Percentiles rank a stretch among this genome's conserved stretches.
Evolutionary conservation across 768 basidiomycete species (phyloP).

Genomic region (Asterophora lycoperdoides): DNA sequence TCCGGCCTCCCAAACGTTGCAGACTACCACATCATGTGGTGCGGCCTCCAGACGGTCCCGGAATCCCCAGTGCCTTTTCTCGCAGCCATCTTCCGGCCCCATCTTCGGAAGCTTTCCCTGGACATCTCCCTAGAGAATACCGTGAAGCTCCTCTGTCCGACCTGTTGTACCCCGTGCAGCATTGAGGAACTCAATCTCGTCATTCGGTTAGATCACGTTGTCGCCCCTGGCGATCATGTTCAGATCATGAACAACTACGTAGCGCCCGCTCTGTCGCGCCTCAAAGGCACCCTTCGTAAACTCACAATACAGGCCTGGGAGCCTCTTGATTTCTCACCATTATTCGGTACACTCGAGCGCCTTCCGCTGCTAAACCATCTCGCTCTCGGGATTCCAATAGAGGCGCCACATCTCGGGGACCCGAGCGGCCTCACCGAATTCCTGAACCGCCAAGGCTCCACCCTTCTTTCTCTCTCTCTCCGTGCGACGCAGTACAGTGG

Average conservation of each 20-base stretch:
- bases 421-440: conserved; percentile 34
- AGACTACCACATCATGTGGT: conserved; percentile 50
- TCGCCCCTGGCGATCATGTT: conserved; percentile 20
- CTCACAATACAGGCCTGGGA: conserved; percentile 41
- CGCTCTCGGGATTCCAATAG: conserved; percentile 37
- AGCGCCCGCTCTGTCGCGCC: conserved; percentile 35
- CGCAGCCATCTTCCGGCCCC: conserved; percentile 30
- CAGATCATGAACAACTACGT: conserved; percentile 32
- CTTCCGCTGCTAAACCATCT: conserved; percentile 33
- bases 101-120: conserved; percentile 37
- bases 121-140: conserved; percentile 43
- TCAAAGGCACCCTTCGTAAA: conserved; percentile 32
- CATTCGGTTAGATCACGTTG: conserved; percentile 35
- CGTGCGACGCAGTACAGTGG: conserved; percentile 42
- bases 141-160: conserved; percentile 28
- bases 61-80: conserved; percentile 31
- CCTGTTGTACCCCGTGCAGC: conserved; percentile 22
- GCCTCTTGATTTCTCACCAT: conserved; percentile 39
- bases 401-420: conserved; percentile 38
- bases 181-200: conserved; percentile 41
- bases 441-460: conserved; percentile 31
- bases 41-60: conserved; percentile 31
- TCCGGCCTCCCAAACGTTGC: conserved; percentile 40
- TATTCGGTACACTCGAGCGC: conserved; percentile 32
- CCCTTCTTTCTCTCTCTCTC: conserved; percentile 34